Evolutionary conservation across 371 early-diverging fungal genomes (phyloP).

Genomic region (Nematocida major): DNA sequence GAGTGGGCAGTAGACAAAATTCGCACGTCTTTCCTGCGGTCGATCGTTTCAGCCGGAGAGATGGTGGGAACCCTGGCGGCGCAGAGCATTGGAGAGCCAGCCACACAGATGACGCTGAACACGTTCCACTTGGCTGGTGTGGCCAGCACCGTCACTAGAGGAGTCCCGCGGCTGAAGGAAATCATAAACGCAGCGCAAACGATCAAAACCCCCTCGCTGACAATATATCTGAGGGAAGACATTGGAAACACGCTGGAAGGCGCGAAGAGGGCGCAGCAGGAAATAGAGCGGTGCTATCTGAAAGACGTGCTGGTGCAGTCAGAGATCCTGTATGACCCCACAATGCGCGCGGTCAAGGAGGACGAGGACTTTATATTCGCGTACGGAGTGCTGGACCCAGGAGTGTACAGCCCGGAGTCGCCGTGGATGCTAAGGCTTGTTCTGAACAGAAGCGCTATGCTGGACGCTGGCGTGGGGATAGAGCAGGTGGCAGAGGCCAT

Average conservation of each 20-base stretch:
- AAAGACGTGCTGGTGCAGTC: conserved; percentile 73
- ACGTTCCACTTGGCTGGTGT: conserved; percentile 99
- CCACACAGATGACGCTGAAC: conserved; percentile 99
- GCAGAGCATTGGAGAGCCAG: conserved; percentile 98
- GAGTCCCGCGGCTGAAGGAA: conserved; percentile 98
- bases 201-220: conserved; percentile 87
- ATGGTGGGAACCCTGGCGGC: conserved; percentile 99
- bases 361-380: conserved; percentile 70
- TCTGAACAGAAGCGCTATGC: conserved; percentile 73
- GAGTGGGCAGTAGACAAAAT: conserved; percentile 87
- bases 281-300: conserved; percentile 82
- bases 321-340: conserved; percentile 94
- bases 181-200: conserved; percentile 94
- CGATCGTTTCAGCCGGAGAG: conserved; percentile 87
- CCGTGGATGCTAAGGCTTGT: conserved; percentile 89
- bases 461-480: conserved; percentile 81
- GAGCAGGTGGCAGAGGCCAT: conserved; percentile 69
- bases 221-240: conserved; percentile 71
- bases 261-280: conserved; percentile 80
- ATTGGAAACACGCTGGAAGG: conserved; percentile 72
- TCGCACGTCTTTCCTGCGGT: conserved; percentile 74
- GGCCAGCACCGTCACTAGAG: conserved; percentile 87
- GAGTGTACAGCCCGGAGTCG: conserved; percentile 19
- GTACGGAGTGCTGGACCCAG: conserved; percentile 37
- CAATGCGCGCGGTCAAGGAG: conserved; percentile 72